A percentile compares a stretch with the other conserved stretches of the same genome.
phyloP scores from a whole-genome alignment of 805 yeast species.

The Myxozyma vanderwaltii region DNA sequence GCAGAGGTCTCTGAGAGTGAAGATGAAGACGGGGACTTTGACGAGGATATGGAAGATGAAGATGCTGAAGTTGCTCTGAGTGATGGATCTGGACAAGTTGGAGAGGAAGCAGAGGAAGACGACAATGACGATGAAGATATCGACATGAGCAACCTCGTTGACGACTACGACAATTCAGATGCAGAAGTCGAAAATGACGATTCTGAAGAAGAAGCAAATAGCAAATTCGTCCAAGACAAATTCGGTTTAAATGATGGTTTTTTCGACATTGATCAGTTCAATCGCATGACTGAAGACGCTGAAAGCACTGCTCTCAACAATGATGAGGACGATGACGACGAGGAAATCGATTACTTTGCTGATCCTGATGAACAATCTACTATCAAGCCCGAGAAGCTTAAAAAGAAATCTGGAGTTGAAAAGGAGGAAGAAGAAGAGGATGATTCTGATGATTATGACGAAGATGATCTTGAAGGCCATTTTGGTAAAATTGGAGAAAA shows the following conservation, averaged over 20 bases:
- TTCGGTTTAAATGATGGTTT: slow-evolving; percentile 80
- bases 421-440: slow-evolving; percentile 4
- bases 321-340: slow-evolving; percentile 48
- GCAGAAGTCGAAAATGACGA: slow-evolving; percentile 38
- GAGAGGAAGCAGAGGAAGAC: slow-evolving; percentile 31
- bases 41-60: slow-evolving; percentile 23
- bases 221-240: slow-evolving; percentile 48
- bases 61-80: slow-evolving; percentile 33
- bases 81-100: slow-evolving; percentile 28
- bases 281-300: slow-evolving; percentile 62
- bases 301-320: slow-evolving; percentile 33
- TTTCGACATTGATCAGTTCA: slow-evolving; percentile 82
- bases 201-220: slow-evolving; percentile 37
- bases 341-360: slow-evolving; percentile 53
- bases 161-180: slow-evolving; percentile 42
- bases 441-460: slow-evolving; percentile 37
- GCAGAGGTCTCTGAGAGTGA: slow-evolving; percentile 25
- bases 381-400: background rate
- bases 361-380: slow-evolving; percentile 36
- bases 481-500: slow-evolving; percentile 17
- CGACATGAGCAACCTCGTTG: slow-evolving; percentile 44
- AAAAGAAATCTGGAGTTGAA: background rate
- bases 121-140: slow-evolving; percentile 38
- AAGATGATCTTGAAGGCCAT: slow-evolving; percentile 47
- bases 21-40: slow-evolving; percentile 27